Base-by-base conservation (phyloP, 331 rosid species). In the Quercus phellos region DNA sequence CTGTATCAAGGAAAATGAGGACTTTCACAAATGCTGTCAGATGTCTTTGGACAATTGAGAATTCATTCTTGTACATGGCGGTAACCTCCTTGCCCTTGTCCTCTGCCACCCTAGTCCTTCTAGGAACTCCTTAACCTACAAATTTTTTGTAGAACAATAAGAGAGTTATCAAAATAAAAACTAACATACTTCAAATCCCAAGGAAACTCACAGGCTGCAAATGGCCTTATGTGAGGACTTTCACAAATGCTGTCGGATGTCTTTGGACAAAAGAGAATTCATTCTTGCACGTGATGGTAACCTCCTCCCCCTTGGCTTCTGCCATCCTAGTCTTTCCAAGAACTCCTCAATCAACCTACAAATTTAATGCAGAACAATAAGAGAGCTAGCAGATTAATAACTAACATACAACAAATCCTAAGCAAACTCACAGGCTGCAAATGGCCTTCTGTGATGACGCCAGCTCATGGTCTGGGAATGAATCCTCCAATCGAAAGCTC, bases 331-430 rank as follows among this genome's bases (percentile, higher is more conserved):
- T 82, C 96, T 90, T 72, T 89, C 90, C 43, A 95, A 78, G 79
- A 92, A 95, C 85, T 90, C 98, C 86, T 95, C 98, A 21, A 95
- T 95, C 85, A 95, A 74, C 92, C 99, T 91, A 75, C 75, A 72
- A 34, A 73, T 78, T 77, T 30, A 82, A 73, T 55, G 77, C 11
- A 69, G 51, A 17, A 10, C 18, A 77, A 55, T 58, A 42, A 53
- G 50, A 35, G 21, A 69, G 34, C 50, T 55, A 3, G n/a, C 51
- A 75, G 71, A 61, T 13, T 54, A 24, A 10, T 55, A 24, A 74
- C 7, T 3, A 29, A 66, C 55, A 54, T 27, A 22, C 16, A 38
- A 78, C 73, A 53, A 67, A 61, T 50, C 66, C 21, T 22, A 16
- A 42, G 74, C 22, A 75, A 77, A 82, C 97, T 77, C 83, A 95